Conservation (phyloP, 768 basidiomycete species). For the Serendipita sp. region DNA sequence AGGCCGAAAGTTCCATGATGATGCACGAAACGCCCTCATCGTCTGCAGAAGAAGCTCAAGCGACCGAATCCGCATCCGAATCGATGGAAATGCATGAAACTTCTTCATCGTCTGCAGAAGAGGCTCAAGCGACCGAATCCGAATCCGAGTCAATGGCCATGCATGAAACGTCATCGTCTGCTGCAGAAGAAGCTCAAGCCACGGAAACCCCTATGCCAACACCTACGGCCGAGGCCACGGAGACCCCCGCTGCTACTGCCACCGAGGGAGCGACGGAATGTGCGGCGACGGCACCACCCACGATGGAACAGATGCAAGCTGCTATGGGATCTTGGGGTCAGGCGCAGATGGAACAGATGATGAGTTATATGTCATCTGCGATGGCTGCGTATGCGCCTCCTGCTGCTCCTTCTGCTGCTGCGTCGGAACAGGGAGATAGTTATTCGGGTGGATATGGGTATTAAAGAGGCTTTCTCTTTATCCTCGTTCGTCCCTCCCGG, state of each 20-base stretch:
- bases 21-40: not conserved
- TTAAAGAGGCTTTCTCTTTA: too few relatives aligned
- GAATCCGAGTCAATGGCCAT: not conserved
- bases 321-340: not conserved
- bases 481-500: too few relatives aligned
- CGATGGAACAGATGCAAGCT: conserved; percentile 2
- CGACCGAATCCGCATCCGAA: not conserved
- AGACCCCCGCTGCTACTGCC: not conserved
- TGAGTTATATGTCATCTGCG: not conserved
- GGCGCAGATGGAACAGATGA: not conserved
- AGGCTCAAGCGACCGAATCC: not conserved
- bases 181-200: not conserved
- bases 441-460: too few relatives aligned
- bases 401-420: not conserved
- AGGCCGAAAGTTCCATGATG: not conserved
- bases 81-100: not conserved
- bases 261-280: not conserved
- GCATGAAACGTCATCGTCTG: not conserved
- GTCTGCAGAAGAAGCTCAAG: not conserved
- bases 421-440: too few relatives aligned
- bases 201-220: not conserved
- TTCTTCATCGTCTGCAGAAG: not conserved
- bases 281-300: not conserved
- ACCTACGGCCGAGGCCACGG: not conserved
- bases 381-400: not conserved